Base-by-base conservation (phyloP, 768 basidiomycete genomes). In the Kwoniella dendrophila region DNA sequence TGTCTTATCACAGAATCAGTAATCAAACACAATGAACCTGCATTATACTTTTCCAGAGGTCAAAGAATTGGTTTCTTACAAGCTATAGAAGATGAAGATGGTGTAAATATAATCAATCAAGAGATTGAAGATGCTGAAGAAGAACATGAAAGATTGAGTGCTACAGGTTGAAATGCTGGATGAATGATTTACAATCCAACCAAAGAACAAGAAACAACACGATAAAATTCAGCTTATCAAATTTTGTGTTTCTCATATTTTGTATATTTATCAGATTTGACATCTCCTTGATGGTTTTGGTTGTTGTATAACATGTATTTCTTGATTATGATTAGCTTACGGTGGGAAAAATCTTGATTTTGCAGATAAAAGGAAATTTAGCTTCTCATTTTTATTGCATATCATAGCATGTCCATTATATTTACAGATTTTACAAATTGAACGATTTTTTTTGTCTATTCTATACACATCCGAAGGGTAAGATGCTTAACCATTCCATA, bases 1-100 rank as follows among this genome's bases (percentile, higher is more conserved):
- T 88, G 92, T n/a, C 85, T 94, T 45, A 85, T 96, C 52, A 87
- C 86, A 22, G 86, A 85, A 56, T 84, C 83, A 12, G 87, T 87
- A 3, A 90, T 89, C 7, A 84, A 83, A 45, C 87, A 87, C 0
- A 81, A 85, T 55, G 81, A 82, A 16, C 79, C 84, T 5, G 86
- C 90, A 1, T 80, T 85, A 66, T 94, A 92, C 74, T 96, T 90
- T 88, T 82, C 83, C 38, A 52, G 80, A 53, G 76, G 74, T 4
- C 77, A 78, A 36, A 63, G 71, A 55, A 59, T 63, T 30, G 44
- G 62, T 6, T 77, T 74, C 30, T 55, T 72, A 2, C 61, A 67
- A n/a, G 73, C 69, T 10, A 58, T 74, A 8, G 71, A 73, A 33
- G 69, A 69, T 33, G 74, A 78, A 32, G 74, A 75, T 53, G 62